phyloP scores from a whole-genome alignment of 2,329 filamentous ascomycete genomes.

The Sclerotinia spermophila region DNA sequence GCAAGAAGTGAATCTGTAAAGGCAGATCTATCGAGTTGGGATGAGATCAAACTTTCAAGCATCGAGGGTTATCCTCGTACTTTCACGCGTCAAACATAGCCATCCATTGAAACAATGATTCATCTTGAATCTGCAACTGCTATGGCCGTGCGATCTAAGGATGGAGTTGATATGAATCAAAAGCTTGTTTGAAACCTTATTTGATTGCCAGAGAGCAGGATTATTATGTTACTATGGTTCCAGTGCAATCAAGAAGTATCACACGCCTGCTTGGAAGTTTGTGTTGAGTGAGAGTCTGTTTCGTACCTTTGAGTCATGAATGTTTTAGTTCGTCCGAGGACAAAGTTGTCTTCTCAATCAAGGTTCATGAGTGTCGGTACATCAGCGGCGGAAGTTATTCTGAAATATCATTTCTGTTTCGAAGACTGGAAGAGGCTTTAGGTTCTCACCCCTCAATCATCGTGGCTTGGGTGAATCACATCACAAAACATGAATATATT shows the following conservation, averaged over 20 bases:
- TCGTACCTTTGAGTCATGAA: not conserved
- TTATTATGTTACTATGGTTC: not conserved
- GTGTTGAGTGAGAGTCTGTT: not conserved
- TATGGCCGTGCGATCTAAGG: not conserved
- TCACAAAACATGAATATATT: not conserved
- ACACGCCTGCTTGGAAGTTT: not conserved
- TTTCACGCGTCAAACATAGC: constrained; percentile 4
- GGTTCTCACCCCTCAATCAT: not conserved
- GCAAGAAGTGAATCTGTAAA: not conserved
- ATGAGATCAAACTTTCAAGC: constrained; percentile 6
- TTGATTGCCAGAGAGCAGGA: not conserved
- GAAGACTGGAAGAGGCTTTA: not conserved
- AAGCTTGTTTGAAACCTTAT: constrained; percentile 12
- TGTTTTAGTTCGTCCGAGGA: not conserved
- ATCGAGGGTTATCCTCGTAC: not conserved
- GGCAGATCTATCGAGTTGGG: not conserved
- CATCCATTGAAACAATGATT: not conserved
- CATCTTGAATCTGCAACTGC: not conserved
- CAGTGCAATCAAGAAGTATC: not conserved
- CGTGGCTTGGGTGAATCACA: not conserved
- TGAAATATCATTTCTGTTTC: not conserved
- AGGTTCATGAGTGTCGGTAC: not conserved
- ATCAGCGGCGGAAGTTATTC: not conserved
- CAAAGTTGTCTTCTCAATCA: not conserved
- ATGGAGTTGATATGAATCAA: not conserved